Evolutionary conservation across 225 moss, liverwort and hornwort genomes (phyloP), one percentile per base, ranked within the genome.

Genomic region (Climacium dendroides): DNA sequence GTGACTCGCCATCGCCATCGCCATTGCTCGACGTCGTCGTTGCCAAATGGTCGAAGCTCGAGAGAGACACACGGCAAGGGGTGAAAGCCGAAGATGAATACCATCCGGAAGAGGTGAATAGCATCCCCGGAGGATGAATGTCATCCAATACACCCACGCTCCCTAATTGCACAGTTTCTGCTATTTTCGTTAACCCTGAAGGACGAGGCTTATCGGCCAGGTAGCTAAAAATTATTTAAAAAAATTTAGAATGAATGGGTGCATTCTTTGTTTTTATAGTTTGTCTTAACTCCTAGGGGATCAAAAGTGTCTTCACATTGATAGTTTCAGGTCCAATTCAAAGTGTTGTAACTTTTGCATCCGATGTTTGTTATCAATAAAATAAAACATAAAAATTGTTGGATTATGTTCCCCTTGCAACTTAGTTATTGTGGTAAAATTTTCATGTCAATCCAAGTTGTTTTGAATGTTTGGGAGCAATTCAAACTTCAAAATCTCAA

Each of bases 1-100:
- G 83, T 81, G 88, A 35, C 61, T 81, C 6, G 70, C 89, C 89
- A 86, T 90, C 86, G 89, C 87, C 85, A 90, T 90, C 62, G 90
- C 85, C 87, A 90, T 90, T 28, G 84, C 88, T 88, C 48, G 94
- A 90, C 85, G 47, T 47, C 80, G 59, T 34, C 28, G 39, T 32
- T 95, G 66, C 47, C 37, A 58, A 86, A 58, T 79, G 39, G 32
- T 47, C 53, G 41, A 79, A 43, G 45, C 73, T 57, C 63, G 39
- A 79, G 41, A 19, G 71, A 32, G 80, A 57, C 80, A 84, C 86
- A 77, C 72, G 8, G n/a, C 62, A 85, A 52, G 7, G 9, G 30
- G 34, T 6, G 30, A 30, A 37, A 19, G n/a, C 52, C 3, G 7
- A 8, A 9, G 71, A 86, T 86, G 79, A 79, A 79, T 41, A 7